phyloP scores from a whole-genome alignment of 345 rosid species.

The Boechera divaricarpa region DNA sequence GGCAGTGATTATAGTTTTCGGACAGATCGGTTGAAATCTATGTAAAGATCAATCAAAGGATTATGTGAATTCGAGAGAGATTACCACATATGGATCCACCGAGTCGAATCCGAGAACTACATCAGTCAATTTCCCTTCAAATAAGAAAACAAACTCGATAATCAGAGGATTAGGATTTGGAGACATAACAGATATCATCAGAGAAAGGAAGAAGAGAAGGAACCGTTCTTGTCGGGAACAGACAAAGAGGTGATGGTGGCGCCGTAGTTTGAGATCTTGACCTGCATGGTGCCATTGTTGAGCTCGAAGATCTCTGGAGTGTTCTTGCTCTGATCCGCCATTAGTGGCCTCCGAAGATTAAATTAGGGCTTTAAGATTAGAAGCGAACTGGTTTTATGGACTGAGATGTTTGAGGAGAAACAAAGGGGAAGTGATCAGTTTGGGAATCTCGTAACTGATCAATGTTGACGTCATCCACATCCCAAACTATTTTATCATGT shows the following conservation, averaged over 20 bases:
- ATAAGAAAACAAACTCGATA: not conserved
- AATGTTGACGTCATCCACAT: slow-evolving; percentile 37
- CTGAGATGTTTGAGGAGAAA: not conserved
- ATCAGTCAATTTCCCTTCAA: slow-evolving; percentile 76
- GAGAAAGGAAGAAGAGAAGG: not conserved
- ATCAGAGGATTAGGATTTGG: slow-evolving; percentile 27
- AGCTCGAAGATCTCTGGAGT: slow-evolving; percentile 74
- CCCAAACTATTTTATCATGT: not conserved
- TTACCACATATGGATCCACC: slow-evolving; percentile 86
- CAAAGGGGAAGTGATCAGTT: slow-evolving; percentile 33
- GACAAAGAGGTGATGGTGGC: slow-evolving; percentile 81
- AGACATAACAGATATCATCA: not conserved
- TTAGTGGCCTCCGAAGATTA: slow-evolving; percentile 18
- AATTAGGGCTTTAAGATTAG: slow-evolving; percentile 19
- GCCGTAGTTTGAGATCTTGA: slow-evolving; percentile 77
- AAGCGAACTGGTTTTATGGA: slow-evolving; percentile 1
- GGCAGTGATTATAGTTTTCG: not conserved
- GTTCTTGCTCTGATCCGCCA: slow-evolving; percentile 62
- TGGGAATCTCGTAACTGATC: slow-evolving; percentile 32
- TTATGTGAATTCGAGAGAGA: not conserved
- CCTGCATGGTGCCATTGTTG: slow-evolving; percentile 77
- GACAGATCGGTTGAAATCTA: slow-evolving; percentile 23
- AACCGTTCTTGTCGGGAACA: slow-evolving; percentile 83
- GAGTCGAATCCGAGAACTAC: slow-evolving; percentile 93
- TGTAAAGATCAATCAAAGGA: not conserved